Base-by-base conservation (phyloP, 1,284 basidiomycete genomes). In the Boletellus dicymbophilus region DNA sequence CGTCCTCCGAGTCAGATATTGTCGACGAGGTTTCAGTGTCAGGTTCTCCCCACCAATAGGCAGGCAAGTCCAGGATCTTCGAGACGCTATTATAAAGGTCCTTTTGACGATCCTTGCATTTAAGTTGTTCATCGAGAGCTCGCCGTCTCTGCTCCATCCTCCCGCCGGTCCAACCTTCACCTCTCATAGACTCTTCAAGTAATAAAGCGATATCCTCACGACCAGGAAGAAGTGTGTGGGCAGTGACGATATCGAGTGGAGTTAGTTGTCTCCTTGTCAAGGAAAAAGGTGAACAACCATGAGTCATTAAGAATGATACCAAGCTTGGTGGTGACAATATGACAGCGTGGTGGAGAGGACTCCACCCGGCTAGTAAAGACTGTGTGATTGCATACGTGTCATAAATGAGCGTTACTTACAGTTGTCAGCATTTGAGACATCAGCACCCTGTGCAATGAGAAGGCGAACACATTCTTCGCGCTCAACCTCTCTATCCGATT, bases 281-380 rank as follows among this genome's bases (percentile, higher is more conserved):
- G 3, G 84, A 79, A 48, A 90, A 82, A 1, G 90, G 84, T 12
- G 90, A 92, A 49, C 90, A 90, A 36, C 95, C 94, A 58, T 93
- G 91, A 16, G 92, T 95, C 70, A 98, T 86, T 23, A 99, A 78
- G 74, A 93, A 90, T 1, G 94, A 93, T 30, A 98, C 84, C 16
- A 98, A 76, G 1, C 95, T 95, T 7, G 95, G 89, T 30, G 96
- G 93, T 13, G 93, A 88, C 40, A 93, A 76, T 49, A 98, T 72
- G 15, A 89, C 90, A 11, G 95, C 94, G 73, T 96, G 90, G 66
- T 98, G 96, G n/a, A 99, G 75, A 2, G 95, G 86, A 4, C 93
- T 95, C 95, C 95, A 98, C 36, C 95, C 95, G 51, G 82, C 92
- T 93, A 61, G 49, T 46, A 45, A 31, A 42, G 23, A 37, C 20